phyloP scores from a whole-genome alignment of 176 grass and related monocot genomes.

The Tillandsia leiboldiana region DNA sequence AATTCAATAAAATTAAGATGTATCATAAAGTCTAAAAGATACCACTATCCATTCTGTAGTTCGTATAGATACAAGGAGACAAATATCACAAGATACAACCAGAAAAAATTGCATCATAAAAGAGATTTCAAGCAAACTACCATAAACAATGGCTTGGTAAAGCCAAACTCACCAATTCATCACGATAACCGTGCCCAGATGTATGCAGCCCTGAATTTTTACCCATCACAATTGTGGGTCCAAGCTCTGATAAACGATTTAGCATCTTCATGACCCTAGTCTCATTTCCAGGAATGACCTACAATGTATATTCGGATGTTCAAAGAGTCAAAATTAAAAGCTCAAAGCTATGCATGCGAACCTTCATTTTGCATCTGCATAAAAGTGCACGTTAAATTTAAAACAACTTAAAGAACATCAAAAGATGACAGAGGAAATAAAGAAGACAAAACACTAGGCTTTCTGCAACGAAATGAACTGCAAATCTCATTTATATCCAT shows the following conservation, averaged over 20 bases:
- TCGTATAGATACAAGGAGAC: neutral
- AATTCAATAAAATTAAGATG: constrained; percentile 20
- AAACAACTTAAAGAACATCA: neutral
- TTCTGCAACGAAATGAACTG: too few relatives aligned
- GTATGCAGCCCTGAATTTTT: constrained; percentile 92
- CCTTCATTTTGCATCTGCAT: neutral
- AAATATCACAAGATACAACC: constrained; percentile 1
- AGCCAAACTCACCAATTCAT: constrained; percentile 58
- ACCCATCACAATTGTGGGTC: constrained; percentile 88
- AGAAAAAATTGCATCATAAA: neutral
- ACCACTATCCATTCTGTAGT: neutral
- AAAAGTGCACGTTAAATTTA: neutral
- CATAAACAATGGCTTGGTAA: neutral
- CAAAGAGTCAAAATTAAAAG: neutral
- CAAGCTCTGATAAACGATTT: constrained; percentile 83
- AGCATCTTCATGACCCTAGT: constrained; percentile 98
- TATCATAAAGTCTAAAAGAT: neutral
- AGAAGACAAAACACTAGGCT: neutral
- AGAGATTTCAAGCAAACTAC: constrained; percentile 4
- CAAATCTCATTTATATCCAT: too few relatives aligned
- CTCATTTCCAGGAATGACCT: constrained; percentile 99
- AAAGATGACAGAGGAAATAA: neutral
- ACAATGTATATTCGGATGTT: constrained; percentile 13
- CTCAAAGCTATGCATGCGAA: neutral
- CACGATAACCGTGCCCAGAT: constrained; percentile 84